Conservation (phyloP, 2,329 filamentous ascomycete species). For the Claviceps pazoutovae region DNA sequence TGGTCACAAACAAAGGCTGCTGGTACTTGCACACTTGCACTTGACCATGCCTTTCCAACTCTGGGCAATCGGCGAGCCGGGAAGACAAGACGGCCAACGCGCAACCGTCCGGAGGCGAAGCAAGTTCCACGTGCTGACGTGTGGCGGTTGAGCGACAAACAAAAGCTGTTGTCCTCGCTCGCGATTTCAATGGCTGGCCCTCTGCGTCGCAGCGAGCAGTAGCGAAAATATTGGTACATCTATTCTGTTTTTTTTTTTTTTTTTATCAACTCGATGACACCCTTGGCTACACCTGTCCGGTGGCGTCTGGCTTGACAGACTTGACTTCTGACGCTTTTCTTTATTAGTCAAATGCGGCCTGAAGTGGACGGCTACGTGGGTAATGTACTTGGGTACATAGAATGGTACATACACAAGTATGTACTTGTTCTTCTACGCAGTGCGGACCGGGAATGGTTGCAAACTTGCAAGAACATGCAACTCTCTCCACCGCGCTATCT, state of each 20-base stretch:
- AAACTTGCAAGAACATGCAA: background rate
- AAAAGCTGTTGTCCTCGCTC: background rate
- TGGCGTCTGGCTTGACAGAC: background rate
- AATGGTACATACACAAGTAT: no score
- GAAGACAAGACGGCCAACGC: constrained; percentile 3
- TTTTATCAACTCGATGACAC: background rate
- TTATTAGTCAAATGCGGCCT: background rate
- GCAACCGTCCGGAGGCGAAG: constrained; percentile 1
- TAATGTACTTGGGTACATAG: no score
- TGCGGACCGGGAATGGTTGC: background rate
- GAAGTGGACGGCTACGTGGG: background rate
- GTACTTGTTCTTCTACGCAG: background rate
- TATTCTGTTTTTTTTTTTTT: background rate
- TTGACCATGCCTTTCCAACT: background rate
- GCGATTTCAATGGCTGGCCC: background rate
- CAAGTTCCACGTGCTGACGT: constrained; percentile 5
- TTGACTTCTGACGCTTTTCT: background rate
- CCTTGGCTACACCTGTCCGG: background rate
- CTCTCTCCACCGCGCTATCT: background rate
- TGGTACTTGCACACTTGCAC: background rate
- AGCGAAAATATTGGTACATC: background rate
- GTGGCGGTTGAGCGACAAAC: constrained; percentile 3
- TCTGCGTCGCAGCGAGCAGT: background rate
- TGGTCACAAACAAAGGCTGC: background rate
- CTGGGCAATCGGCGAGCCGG: constrained; percentile 1